Percentiles rank a stretch among this genome's conserved stretches.
These are phyloP conservation scores for Sphaerulina populicola DNA, from an alignment of 2,329 filamentous ascomycete species.

Conservation along the genomic window DNA sequence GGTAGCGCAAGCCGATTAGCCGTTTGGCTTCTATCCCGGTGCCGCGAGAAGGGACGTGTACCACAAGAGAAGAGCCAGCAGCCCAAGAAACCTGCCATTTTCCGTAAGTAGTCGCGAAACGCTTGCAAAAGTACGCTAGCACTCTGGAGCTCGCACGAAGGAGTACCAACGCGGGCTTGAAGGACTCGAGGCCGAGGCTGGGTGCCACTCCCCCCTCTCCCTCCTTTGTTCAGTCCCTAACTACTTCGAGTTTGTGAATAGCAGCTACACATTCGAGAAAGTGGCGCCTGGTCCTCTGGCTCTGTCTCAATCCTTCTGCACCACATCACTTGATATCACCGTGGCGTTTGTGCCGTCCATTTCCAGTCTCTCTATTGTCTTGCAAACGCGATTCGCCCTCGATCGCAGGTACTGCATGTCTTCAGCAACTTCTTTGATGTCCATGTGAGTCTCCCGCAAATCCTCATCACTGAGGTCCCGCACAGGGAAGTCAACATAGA, in stretches of 20 bases:
- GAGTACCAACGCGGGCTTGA: background rate
- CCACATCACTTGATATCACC: background rate
- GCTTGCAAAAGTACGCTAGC: background rate
- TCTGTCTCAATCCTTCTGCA: background rate
- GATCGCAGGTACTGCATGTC: background rate
- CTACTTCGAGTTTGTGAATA: background rate
- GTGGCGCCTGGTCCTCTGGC: background rate
- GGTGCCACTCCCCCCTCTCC: background rate
- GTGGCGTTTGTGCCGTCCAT: background rate
- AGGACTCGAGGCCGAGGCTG: background rate
- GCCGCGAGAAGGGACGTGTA: background rate
- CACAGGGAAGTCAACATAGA: background rate
- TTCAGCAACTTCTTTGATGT: background rate
- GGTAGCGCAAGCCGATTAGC: background rate
- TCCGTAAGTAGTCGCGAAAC: background rate
- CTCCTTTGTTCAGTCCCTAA: background rate
- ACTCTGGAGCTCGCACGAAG: background rate
- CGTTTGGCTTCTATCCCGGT: background rate
- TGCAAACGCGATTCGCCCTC: background rate
- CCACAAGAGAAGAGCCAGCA: background rate
- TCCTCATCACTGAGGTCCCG: background rate
- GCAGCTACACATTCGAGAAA: too few relatives aligned
- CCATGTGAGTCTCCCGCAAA: background rate
- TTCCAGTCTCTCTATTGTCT: background rate
- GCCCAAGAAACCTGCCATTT: background rate